These are phyloP conservation scores for Zizania latifolia DNA, from an alignment of 176 grass and related monocot genomes.

Conservation along the genomic window DNA sequence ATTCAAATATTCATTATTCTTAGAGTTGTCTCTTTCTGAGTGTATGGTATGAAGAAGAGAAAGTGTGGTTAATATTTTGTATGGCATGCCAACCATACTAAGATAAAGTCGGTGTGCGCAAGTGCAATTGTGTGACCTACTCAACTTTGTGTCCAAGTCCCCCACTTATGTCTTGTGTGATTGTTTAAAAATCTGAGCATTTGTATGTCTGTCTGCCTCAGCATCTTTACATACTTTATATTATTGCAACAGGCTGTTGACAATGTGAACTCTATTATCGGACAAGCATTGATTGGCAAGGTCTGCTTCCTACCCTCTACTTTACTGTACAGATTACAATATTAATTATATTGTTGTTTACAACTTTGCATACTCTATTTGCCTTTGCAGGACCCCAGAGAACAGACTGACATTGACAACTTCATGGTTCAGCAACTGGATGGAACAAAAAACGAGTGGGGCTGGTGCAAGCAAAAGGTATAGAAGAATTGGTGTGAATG, in stretches of 20 bases:
- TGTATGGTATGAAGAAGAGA: background rate
- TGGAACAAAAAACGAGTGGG: slow-evolving; percentile 90
- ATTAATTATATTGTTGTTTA: background rate
- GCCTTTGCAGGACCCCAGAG: slow-evolving; percentile 58
- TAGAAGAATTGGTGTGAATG: background rate
- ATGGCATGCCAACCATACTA: background rate
- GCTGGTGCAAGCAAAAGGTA: slow-evolving; percentile 99
- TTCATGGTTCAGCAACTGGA: slow-evolving; percentile 96
- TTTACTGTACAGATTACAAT: background rate
- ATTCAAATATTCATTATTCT: background rate
- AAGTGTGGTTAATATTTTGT: background rate
- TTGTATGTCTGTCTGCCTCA: background rate
- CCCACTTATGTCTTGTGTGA: background rate
- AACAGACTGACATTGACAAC: slow-evolving; percentile 69
- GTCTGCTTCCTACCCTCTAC: slow-evolving; percentile 24
- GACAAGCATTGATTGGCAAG: slow-evolving; percentile 74
- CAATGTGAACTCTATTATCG: slow-evolving; percentile 87
- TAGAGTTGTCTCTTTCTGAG: background rate
- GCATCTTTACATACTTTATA: background rate
- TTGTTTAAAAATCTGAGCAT: background rate
- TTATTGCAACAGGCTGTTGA: slow-evolving; percentile 48
- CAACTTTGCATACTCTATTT: slow-evolving; percentile 16
- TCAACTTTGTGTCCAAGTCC: background rate
- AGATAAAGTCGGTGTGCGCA: background rate
- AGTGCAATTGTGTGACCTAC: background rate